Conservation (phyloP, 257 asterid genomes). For the Asclepias syriaca region DNA sequence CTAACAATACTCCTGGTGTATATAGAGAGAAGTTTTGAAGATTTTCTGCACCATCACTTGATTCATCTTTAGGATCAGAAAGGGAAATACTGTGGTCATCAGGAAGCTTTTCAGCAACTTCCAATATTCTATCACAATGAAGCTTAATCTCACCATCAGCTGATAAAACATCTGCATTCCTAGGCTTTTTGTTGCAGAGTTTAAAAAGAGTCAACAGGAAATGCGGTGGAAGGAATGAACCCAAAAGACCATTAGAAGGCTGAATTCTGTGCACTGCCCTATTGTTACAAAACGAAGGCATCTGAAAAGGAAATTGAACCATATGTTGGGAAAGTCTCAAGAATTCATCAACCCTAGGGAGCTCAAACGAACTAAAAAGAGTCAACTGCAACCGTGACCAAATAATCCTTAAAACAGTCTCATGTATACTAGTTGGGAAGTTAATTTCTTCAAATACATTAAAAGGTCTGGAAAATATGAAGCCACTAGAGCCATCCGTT, state of each 20-base stretch:
- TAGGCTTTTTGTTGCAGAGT: conserved; percentile 1
- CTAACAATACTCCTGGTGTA: conserved; percentile 34
- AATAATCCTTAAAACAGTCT: conserved; percentile 49
- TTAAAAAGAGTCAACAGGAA: conserved; percentile 47
- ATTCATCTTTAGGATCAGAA: conserved; percentile 46
- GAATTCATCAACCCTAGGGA: conserved; percentile 28
- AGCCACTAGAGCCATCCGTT: conserved; percentile 25
- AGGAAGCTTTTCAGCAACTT: conserved; percentile 34
- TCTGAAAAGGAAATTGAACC: conserved; percentile 39
- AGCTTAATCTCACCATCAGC: conserved; percentile 34
- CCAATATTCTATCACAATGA: conserved; percentile 42
- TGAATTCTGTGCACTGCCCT: conserved; percentile 39
- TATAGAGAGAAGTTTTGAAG: conserved; percentile 30
- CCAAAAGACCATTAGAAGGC: conserved; percentile 35
- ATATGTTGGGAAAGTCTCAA: conserved; percentile 31
- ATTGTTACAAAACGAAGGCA: conserved; percentile 29
- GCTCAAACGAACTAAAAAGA: conserved; percentile 34
- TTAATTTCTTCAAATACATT: conserved; percentile 38
- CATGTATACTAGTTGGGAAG: conserved; percentile 62
- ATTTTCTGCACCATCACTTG: conserved; percentile 18
- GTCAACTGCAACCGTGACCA: conserved; percentile 38
- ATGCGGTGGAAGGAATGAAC: conserved; percentile 53
- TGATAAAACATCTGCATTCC: conserved; percentile 37
- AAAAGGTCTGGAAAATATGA: conserved; percentile 18
- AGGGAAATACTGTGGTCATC: conserved; percentile 47